Base-by-base conservation (phyloP, 495 filamentous ascomycete genomes). In the Chaetomium fimeti region DNA sequence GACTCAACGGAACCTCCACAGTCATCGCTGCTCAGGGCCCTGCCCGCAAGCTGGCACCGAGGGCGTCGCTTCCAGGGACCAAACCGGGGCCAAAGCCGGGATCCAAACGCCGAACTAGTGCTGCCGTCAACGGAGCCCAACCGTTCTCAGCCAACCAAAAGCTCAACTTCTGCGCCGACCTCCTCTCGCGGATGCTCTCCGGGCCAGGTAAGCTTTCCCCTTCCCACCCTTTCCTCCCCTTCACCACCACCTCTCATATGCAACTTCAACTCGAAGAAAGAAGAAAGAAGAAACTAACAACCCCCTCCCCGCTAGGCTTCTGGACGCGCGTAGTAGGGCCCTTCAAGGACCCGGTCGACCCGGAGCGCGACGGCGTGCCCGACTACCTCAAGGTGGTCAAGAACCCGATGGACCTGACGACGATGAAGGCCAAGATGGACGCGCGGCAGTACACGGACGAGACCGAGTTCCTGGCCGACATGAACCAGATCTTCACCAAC, bases 281-380 rank as follows among this genome's bases (percentile, higher is more conserved):
- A 27, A 42, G 3, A 29, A 28, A 42, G 3, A 15, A 36, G n/a
- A n/a, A 38, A 25, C 57, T 43, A 5, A 57, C n/a, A 4, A 42
- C 13, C 2, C 25, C 32, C 3, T 11, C 32, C 32, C 32, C 2
- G 20, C 16, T 62, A 82, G 80, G 82, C 20, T 85, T 81, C 69
- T 85, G 83, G 83, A 85, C 83, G n/a, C 81, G 83, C 9, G 76
- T 83, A 3, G 81, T 85, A 9, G 79, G 81, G 0, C 79, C 79
- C 11, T 84, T 83, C 68, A 77, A 75, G 13, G 74, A 81, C 22
- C 79, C 79, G 28, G 80, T 83, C 9, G 71, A 75, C 57, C 79
- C 79, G 5, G 66, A 67, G 11, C 64, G 73, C 45, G 79, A 83
- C 62, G 78, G 74, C 11, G 79, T 82, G 22, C 79, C 79, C 13